A percentile compares a stretch with the other conserved stretches of the same genome.
Conservation (phyloP, 1,139 yeast genomes). For the Candida sanyaensis region DNA sequence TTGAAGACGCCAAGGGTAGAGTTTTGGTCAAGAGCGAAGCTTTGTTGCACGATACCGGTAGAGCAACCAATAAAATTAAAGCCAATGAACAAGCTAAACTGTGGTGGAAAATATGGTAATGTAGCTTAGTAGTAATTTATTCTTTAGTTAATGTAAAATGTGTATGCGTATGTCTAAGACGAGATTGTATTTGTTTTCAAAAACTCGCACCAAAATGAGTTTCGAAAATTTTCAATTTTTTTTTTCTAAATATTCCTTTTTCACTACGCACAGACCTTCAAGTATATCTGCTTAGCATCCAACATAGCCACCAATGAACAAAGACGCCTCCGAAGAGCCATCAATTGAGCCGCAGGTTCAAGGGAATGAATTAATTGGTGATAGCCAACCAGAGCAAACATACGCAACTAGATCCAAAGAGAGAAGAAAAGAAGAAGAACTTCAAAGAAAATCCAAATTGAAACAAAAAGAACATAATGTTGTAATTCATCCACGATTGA, state of each 20-base stretch:
- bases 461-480: constrained; percentile 33
- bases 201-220: no score
- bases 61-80: constrained; percentile 24
- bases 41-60: constrained; percentile 39
- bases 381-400: constrained; percentile 12
- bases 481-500: constrained; percentile 44
- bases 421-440: constrained; percentile 19
- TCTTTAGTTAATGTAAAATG: neutral
- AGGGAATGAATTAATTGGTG: constrained; percentile 10
- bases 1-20: constrained; percentile 39
- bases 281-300: neutral
- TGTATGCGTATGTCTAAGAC: no score
- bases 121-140: neutral
- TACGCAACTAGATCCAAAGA: constrained; percentile 30
- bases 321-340: constrained; percentile 16
- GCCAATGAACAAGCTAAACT: constrained; percentile 10
- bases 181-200: neutral
- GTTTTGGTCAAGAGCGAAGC: constrained; percentile 41
- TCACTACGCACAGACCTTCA: no score
- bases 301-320: constrained; percentile 5
- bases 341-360: constrained; percentile 28
- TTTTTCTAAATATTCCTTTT: no score
- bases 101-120: constrained; percentile 7
- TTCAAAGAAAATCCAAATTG: constrained; percentile 18
- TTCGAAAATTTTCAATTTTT: no score